Conservation (phyloP, 805 yeast genomes). For the Komagataella kurtzmanii region DNA sequence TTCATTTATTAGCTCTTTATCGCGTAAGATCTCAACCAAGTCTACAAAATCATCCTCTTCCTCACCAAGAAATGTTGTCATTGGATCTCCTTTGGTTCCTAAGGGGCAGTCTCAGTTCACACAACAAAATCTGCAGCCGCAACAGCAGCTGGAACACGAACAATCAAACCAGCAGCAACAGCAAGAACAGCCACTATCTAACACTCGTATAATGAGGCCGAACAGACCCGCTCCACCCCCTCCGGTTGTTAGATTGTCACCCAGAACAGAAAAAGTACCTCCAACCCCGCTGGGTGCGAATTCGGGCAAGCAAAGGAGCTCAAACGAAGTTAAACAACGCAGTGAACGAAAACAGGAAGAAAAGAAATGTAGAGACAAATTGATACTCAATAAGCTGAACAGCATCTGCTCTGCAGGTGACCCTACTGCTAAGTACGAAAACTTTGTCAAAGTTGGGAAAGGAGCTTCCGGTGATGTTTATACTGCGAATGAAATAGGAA, state of each 20-base stretch:
- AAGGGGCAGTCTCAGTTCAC: background rate
- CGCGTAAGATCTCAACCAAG: constrained; percentile 14
- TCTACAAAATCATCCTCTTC: constrained; percentile 6
- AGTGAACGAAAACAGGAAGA: constrained; percentile 68
- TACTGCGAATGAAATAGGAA: constrained; percentile 58
- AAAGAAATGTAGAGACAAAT: constrained; percentile 57
- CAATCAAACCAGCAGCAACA: background rate
- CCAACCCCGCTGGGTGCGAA: constrained; percentile 18
- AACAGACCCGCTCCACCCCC: constrained; percentile 23
- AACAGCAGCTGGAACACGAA: background rate
- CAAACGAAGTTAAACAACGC: constrained; percentile 34
- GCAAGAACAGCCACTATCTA: background rate
- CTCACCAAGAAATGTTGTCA: constrained; percentile 1
- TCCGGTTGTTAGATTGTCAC: constrained; percentile 9
- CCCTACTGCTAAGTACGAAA: constrained; percentile 58
- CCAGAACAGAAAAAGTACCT: constrained; percentile 7
- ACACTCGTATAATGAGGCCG: constrained; percentile 9
- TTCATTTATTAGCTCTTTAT: constrained; percentile 6
- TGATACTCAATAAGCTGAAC: constrained; percentile 55
- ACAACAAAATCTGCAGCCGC: background rate
- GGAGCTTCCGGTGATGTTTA: constrained; percentile 98
- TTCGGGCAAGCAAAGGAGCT: constrained; percentile 10
- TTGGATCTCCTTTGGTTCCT: background rate
- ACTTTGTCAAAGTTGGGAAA: constrained; percentile 82
- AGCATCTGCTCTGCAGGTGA: constrained; percentile 78